phyloP scores from a whole-genome alignment of 139 green algal genomes.

The Chlorella sp. region DNA sequence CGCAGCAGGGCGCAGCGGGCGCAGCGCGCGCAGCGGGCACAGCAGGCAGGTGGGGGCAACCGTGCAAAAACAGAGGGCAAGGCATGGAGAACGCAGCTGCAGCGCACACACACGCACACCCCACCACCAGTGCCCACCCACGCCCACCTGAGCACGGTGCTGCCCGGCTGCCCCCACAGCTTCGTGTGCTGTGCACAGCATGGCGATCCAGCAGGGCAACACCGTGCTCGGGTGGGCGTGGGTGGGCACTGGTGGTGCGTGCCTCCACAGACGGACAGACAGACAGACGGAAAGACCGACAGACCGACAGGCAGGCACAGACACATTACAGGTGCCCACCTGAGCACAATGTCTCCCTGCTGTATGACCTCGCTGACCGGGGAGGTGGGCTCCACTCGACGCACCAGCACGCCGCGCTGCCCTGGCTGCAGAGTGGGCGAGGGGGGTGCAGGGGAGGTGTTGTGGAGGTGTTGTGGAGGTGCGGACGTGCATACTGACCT shows the following conservation, averaged over 20 bases:
- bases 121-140: background rate
- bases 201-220: no score
- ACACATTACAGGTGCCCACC: background rate
- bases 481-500: no score
- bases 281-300: no score
- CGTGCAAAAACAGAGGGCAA: background rate
- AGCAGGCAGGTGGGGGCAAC: background rate
- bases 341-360: conserved; percentile 79
- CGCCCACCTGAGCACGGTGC: no score
- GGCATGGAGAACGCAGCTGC: no score
- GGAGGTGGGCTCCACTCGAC: conserved; percentile 75
- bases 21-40: no score
- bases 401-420: conserved; percentile 82
- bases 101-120: background rate
- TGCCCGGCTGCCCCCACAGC: no score
- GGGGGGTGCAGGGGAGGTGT: background rate
- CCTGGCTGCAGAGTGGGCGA: conserved; percentile 8
- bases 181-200: no score
- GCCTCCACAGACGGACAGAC: no score
- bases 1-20: background rate
- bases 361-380: conserved; percentile 58
- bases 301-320: no score
- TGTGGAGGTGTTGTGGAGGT: background rate
- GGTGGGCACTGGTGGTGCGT: background rate
- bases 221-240: no score